Evolutionary conservation across 805 yeast genomes (phyloP).

Genomic region (Starmerella lactis-condensi): DNA sequence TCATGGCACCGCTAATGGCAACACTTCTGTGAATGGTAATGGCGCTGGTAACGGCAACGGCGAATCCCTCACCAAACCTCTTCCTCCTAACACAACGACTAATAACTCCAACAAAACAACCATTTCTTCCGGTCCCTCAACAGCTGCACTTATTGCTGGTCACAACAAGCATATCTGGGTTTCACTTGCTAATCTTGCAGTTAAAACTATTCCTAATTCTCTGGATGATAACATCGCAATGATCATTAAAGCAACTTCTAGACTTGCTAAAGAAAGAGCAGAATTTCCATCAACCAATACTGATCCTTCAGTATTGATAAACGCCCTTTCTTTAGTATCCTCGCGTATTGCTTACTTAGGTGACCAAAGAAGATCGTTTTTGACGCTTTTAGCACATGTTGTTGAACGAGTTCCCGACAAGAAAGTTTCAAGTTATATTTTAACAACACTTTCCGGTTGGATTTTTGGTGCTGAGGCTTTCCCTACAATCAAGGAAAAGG

Average conservation of each 20-base stretch:
- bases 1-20: no score
- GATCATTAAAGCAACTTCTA: constrained; percentile 59
- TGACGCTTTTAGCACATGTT: constrained; percentile 70
- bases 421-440: constrained; percentile 51
- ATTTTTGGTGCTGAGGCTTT: constrained; percentile 62
- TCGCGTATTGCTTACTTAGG: constrained; percentile 72
- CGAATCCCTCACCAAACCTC: neutral
- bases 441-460: constrained; percentile 71
- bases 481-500: constrained; percentile 91
- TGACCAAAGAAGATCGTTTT: constrained; percentile 78
- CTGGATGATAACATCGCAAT: constrained; percentile 59
- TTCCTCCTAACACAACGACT: neutral
- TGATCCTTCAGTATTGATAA: constrained; percentile 34
- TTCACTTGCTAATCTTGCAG: constrained; percentile 53
- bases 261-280: constrained; percentile 17
- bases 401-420: constrained; percentile 76
- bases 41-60: neutral
- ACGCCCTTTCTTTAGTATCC: constrained; percentile 57
- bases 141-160: constrained; percentile 1
- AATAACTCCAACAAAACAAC: neutral
- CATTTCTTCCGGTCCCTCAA: neutral
- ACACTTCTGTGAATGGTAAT: no score
- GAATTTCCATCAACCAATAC: constrained; percentile 11
- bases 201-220: constrained; percentile 50
- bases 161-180: constrained; percentile 45